Evolutionary conservation across 495 filamentous ascomycete species (phyloP).

Genomic region (Lasiosphaeris hirsuta): DNA sequence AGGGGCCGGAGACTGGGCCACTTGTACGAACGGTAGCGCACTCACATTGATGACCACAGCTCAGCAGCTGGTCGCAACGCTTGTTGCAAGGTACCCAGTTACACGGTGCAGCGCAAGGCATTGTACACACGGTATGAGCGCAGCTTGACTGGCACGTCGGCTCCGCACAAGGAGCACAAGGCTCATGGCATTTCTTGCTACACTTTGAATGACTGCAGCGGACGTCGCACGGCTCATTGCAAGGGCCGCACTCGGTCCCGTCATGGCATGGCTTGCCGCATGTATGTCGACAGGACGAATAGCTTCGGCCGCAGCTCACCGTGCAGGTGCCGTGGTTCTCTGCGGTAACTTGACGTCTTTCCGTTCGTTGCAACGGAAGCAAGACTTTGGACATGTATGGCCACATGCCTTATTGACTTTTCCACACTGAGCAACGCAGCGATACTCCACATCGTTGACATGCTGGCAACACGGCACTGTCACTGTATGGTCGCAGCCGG

Average conservation of each 20-base stretch:
- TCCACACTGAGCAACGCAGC: slow-evolving; percentile 49
- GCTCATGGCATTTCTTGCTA: slow-evolving; percentile 53
- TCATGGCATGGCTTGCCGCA: slow-evolving; percentile 32
- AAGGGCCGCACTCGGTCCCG: slow-evolving; percentile 48
- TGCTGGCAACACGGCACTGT: slow-evolving; percentile 50
- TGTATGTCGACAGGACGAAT: slow-evolving; percentile 55
- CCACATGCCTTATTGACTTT: slow-evolving; percentile 53
- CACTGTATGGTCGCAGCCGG: slow-evolving; percentile 54
- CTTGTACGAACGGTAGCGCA: no score
- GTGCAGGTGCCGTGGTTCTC: slow-evolving; percentile 49
- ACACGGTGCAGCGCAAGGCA: slow-evolving; percentile 73
- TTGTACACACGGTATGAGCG: slow-evolving; percentile 54
- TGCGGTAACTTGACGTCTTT: slow-evolving; percentile 12
- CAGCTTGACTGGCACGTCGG: slow-evolving; percentile 45
- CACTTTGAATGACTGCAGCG: slow-evolving; percentile 56
- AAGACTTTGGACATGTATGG: slow-evolving; percentile 55
- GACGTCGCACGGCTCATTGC: slow-evolving; percentile 51
- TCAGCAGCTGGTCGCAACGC: slow-evolving; percentile 54
- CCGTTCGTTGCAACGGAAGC: slow-evolving; percentile 45
- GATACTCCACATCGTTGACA: slow-evolving; percentile 31
- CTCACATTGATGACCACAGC: slow-evolving; percentile 60
- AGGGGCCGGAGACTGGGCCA: not conserved
- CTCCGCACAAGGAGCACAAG: slow-evolving; percentile 64
- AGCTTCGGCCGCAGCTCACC: slow-evolving; percentile 50
- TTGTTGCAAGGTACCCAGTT: slow-evolving; percentile 62